These are phyloP conservation scores for Cyphellophora europaea DNA, from an alignment of 2,329 filamentous ascomycete species.

Conservation along the genomic window DNA sequence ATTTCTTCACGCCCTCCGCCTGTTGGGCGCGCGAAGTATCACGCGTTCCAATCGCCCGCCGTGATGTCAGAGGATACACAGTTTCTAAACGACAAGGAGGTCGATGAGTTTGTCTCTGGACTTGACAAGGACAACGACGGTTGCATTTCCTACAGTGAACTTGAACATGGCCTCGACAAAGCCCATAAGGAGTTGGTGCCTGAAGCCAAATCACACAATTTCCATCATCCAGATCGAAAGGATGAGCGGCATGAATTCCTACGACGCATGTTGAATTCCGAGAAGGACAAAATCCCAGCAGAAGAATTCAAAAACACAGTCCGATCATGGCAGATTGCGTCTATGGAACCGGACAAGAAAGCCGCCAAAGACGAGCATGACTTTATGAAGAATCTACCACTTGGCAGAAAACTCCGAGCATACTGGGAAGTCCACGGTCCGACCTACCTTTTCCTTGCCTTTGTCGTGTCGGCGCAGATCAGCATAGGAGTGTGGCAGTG, in stretches of 20 bases:
- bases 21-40: too few species aligned
- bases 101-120: slow-evolving; percentile 43
- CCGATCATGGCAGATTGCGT: slow-evolving; percentile 39
- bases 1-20: too few species aligned
- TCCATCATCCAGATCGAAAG: slow-evolving; percentile 29
- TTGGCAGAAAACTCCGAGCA: slow-evolving; percentile 38
- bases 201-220: slow-evolving; percentile 35
- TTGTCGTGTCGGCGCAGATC: slow-evolving; percentile 40
- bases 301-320: slow-evolving; percentile 38
- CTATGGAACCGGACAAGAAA: slow-evolving; percentile 37
- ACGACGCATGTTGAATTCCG: slow-evolving; percentile 33
- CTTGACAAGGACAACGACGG: slow-evolving; percentile 45
- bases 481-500: slow-evolving; percentile 48
- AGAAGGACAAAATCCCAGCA: slow-evolving; percentile 31
- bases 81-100: slow-evolving; percentile 39
- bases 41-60: too few species aligned
- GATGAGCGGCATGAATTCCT: slow-evolving; percentile 41
- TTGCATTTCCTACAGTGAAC: slow-evolving; percentile 41
- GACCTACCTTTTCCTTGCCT: slow-evolving; percentile 38
- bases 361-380: slow-evolving; percentile 38
- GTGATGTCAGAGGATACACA: slow-evolving; percentile 11
- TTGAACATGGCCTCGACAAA: slow-evolving; percentile 45
- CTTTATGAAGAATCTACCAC: slow-evolving; percentile 36
- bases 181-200: slow-evolving; percentile 42
- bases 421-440: slow-evolving; percentile 49